Percentiles rank a stretch among this genome's conserved stretches.
These are phyloP conservation scores for Aureobasidium sp. DNA, from an alignment of 2,329 filamentous ascomycete species.

Conservation along the genomic window DNA sequence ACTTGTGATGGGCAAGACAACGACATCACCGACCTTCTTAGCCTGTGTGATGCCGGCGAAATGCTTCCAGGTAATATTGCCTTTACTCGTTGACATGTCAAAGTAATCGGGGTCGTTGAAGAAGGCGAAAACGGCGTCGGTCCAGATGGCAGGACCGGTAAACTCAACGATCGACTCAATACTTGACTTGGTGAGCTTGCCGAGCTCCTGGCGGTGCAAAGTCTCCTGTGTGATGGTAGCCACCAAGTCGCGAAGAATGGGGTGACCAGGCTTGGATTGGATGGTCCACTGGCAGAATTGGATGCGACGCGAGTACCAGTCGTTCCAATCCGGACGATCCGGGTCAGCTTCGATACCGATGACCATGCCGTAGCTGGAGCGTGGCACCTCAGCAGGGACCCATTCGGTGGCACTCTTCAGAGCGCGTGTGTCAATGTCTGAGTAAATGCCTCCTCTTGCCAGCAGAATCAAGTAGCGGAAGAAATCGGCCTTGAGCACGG, in stretches of 20 bases:
- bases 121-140: slow-evolving; percentile 83
- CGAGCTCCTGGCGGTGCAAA: slow-evolving; percentile 61
- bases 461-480: slow-evolving; percentile 66
- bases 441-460: slow-evolving; percentile 73
- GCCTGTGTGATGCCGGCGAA: slow-evolving; percentile 81
- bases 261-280: slow-evolving; percentile 89
- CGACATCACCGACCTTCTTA: slow-evolving; percentile 87
- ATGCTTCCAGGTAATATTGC: slow-evolving; percentile 74
- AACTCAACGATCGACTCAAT: slow-evolving; percentile 76
- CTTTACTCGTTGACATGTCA: slow-evolving; percentile 62
- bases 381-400: slow-evolving; percentile 73
- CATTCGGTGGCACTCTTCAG: slow-evolving; percentile 78
- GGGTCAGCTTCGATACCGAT: slow-evolving; percentile 96
- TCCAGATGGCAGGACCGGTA: slow-evolving; percentile 92
- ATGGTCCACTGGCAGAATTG: slow-evolving; percentile 99
- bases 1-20: slow-evolving; percentile 90
- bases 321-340: slow-evolving; percentile 81
- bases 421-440: slow-evolving; percentile 76
- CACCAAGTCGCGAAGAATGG: slow-evolving; percentile 81
- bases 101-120: slow-evolving; percentile 90
- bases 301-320: slow-evolving; percentile 94
- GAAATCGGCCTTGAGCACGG: slow-evolving; percentile 57
- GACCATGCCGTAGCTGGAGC: slow-evolving; percentile 73
- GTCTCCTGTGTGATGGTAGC: slow-evolving; percentile 78
- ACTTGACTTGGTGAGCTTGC: slow-evolving; percentile 53